Base-by-base conservation (phyloP, 2,329 filamentous ascomycete genomes). In the Sporothrix sp. region DNA sequence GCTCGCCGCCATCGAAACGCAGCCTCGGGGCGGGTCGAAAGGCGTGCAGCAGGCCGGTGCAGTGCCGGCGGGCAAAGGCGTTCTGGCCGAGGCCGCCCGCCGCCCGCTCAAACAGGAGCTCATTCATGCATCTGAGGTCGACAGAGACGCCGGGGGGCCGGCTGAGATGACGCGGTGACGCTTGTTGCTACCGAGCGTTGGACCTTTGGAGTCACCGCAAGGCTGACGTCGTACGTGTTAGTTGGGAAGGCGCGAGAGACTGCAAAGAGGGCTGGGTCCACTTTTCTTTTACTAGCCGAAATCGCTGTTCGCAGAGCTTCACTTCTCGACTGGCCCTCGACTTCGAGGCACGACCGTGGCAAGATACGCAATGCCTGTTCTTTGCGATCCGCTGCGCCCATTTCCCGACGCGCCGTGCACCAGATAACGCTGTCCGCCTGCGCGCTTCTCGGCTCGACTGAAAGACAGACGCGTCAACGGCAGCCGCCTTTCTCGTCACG, bases 71-170 rank as follows among this genome's bases (percentile, higher is more conserved):
- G 59, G 82, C 77, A 58, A 94, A 79, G 42, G 73, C 72, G 58
- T 78, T 74, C 44, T 81, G 78, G 57, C 72, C 69, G 53, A 87
- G 67, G 60, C 76, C 76, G 68, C 87, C 87, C 55, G 82, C 74
- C 64, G 85, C 82, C 68, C 88, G 82, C 64, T 86, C 81, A 66
- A 93, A 74, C 54, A 94, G 72, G 65, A 83, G 81, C 63, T 79
- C 72, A 79, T 85, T 84, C 82, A 88, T 91, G 52, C 55, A 59
- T 58, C 46, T 53, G 49, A 52, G 39, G 14, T 25, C 25, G 33
- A 18, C 6, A 21, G 20, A 10, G 16, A 9, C 10, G 35, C 4
- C 1, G 35, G 1, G 36, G 11, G 3, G 13, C 20, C 21, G 37
- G 16, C 21, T 9, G n/a, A 13, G 39, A 10, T 16, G 27, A 18